These are phyloP conservation scores for Ammopiptanthus mongolicus DNA, from an alignment of 306 rosid genomes.

Conservation along the genomic window DNA sequence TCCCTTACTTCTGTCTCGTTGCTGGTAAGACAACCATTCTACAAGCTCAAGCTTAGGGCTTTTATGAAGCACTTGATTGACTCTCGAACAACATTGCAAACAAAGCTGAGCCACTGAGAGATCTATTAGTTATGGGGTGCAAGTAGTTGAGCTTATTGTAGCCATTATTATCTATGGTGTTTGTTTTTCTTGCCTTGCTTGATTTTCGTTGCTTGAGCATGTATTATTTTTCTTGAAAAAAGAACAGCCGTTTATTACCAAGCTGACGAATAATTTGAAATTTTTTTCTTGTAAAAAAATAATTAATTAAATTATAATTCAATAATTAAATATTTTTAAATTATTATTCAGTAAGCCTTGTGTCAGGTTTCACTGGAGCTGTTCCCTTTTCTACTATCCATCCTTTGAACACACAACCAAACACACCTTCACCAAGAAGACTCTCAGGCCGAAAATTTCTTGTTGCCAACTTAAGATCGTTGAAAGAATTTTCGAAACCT, in stretches of 20 bases:
- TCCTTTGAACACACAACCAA: constrained; percentile 92
- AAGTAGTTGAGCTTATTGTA: constrained; percentile 12
- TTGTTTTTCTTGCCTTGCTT: constrained; percentile 23
- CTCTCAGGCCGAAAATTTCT: constrained; percentile 89
- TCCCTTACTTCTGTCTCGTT: too few relatives aligned
- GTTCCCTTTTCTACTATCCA: constrained; percentile 96
- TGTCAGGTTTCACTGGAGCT: constrained; percentile 90
- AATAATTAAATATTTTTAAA: too few relatives aligned
- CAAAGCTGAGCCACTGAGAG: too few relatives aligned
- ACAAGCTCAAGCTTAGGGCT: too few relatives aligned
- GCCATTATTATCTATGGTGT: constrained; percentile 5
- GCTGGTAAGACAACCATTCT: too few relatives aligned
- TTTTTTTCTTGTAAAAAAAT: too few relatives aligned
- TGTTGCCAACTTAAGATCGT: constrained; percentile 81
- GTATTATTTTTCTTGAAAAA: constrained; percentile 33
- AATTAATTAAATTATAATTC: too few relatives aligned
- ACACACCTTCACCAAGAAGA: constrained; percentile 97
- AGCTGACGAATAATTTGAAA: constrained; percentile 41
- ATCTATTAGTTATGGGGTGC: constrained; percentile 17
- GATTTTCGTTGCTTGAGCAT: constrained; percentile 31
- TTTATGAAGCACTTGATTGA: too few relatives aligned
- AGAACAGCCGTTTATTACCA: constrained; percentile 22
- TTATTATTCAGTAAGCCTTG: constrained; percentile 90
- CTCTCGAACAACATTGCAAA: too few relatives aligned
- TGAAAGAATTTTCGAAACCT: constrained; percentile 71